Evolutionary conservation across 495 filamentous ascomycete species (phyloP), one percentile per base, ranked within the genome.

Genomic region (Aspergillus saccharolyticus): DNA sequence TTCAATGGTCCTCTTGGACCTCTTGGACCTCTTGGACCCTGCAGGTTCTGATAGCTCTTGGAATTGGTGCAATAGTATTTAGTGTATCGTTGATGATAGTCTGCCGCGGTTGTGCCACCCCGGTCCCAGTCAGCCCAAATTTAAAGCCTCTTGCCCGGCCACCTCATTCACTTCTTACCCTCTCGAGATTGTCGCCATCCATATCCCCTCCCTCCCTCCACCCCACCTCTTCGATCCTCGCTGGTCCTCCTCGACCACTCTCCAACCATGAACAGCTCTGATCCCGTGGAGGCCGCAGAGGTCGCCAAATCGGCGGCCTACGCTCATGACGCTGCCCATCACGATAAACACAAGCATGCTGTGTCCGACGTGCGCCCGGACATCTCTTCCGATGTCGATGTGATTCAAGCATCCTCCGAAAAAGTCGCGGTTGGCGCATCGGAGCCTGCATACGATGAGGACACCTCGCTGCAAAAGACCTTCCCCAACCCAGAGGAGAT

Each of bases 401-500:
- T 63, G 43, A 22, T 63, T 5, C 52, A 52, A 3, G 46, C 54
- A 4, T 39, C 55, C 53, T 55, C 61, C 45, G 62, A 61, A 19
- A 43, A 54, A n/a, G 42, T 30, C 20, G 28, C 42, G 7, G 44
- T 44, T 4, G 63, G 63, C 60, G 30, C 19, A 19, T 24, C 28
- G 10, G 21, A 12, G 8, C 21, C 28, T 21, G 24, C 10, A 6
- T 48, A 54, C 10, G 67, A 64, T 3, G 60, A 69, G 54, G 63
- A 59, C 9, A 3, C 24, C 7, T 24, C 33, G 33, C 33, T 63
- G 10, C 19, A 65, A 17, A 69, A 65, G 55, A 55, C 58, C 9
- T 63, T 67, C 44, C 88, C 83, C 0, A 90, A 83, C 0, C 76
- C 79, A 1, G 81, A 85, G 39, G 73, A 91, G 51, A 63, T 86